Percentiles rank a stretch among this genome's conserved stretches.
phyloP scores from a whole-genome alignment of 257 asterid species.

The Solanum tarijense region DNA sequence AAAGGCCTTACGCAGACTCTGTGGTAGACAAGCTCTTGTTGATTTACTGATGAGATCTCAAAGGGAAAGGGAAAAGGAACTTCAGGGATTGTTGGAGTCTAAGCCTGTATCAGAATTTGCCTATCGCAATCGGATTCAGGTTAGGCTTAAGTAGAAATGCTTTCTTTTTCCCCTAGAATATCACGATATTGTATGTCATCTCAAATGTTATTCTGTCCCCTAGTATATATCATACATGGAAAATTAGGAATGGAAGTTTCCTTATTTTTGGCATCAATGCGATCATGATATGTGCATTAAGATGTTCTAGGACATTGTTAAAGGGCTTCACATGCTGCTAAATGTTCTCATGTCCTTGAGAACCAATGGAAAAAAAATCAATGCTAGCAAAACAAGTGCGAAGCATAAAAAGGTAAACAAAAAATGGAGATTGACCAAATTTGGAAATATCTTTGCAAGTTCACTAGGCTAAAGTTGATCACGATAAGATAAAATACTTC shows the following conservation, averaged over 20 bases:
- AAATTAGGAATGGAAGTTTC: not conserved
- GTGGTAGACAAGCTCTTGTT: conserved; percentile 87
- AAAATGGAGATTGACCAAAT: not conserved
- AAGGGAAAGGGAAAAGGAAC: conserved; percentile 60
- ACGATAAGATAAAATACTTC: not conserved
- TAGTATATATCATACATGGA: not conserved
- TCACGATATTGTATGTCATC: not conserved
- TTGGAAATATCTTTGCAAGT: not conserved
- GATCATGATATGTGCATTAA: not conserved
- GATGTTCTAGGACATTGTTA: not conserved
- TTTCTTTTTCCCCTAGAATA: not conserved
- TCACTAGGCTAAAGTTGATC: not conserved
- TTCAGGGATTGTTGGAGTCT: conserved; percentile 39
- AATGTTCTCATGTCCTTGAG: not conserved
- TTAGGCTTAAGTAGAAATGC: conserved; percentile 5
- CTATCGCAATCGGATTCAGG: conserved; percentile 94
- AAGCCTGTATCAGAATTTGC: conserved; percentile 68
- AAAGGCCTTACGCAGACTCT: conserved; percentile 48
- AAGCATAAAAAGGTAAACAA: not conserved
- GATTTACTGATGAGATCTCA: conserved; percentile 76
- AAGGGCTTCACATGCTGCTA: not conserved
- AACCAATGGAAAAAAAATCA: not conserved
- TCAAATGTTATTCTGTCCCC: not conserved
- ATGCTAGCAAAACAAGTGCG: not conserved
- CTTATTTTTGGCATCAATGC: not conserved